phyloP scores from a whole-genome alignment of 805 yeast genomes.

The Cyberlindnera meyerae region DNA sequence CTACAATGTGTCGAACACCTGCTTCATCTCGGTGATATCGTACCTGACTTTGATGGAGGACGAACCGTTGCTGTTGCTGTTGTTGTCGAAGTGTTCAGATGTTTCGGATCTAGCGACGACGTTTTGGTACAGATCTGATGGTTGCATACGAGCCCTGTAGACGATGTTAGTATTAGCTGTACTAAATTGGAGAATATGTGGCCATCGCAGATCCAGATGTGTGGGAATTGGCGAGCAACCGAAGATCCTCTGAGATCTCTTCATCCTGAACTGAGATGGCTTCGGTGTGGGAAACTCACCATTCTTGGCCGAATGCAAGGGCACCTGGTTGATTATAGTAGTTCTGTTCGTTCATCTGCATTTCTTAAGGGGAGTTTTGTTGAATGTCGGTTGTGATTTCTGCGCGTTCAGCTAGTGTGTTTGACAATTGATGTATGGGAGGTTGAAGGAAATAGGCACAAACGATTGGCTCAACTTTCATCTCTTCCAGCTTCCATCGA shows the following conservation, averaged over 20 bases:
- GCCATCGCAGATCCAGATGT: too few relatives aligned
- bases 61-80: conserved; percentile 27
- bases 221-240: too few relatives aligned
- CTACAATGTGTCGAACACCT: conserved; percentile 42
- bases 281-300: conserved; percentile 5
- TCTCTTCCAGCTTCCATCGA: neutral
- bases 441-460: too few relatives aligned
- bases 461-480: too few relatives aligned
- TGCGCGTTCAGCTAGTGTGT: neutral
- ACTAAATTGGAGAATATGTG: too few relatives aligned
- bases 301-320: conserved; percentile 14
- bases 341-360: conserved; percentile 10
- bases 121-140: neutral
- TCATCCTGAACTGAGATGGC: too few relatives aligned
- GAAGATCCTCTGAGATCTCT: too few relatives aligned
- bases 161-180: too few relatives aligned
- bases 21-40: conserved; percentile 47
- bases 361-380: too few relatives aligned
- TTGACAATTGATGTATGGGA: too few relatives aligned
- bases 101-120: neutral
- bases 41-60: conserved; percentile 28
- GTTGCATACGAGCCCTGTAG: neutral
- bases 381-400: neutral
- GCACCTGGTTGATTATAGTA: conserved; percentile 5
- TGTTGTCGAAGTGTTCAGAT: neutral